phyloP scores from a whole-genome alignment of 352 stramenopile species.

The Pythium rhizo-oryzae region DNA sequence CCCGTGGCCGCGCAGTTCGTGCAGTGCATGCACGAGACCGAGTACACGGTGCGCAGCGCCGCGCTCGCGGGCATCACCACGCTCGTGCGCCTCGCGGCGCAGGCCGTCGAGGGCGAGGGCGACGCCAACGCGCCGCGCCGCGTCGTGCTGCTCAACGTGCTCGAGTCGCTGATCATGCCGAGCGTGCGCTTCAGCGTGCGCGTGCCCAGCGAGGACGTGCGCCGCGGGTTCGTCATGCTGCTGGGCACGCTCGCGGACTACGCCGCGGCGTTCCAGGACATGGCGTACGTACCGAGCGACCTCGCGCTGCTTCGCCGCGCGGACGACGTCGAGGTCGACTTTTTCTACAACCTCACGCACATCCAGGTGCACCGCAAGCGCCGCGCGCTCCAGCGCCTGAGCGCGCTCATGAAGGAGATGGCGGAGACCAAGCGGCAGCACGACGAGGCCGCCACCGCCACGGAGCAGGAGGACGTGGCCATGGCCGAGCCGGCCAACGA shows the following conservation, averaged over 20 bases:
- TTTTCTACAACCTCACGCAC: slow-evolving; percentile 99
- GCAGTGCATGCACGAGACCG: slow-evolving; percentile 80
- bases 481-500: slow-evolving; percentile 14
- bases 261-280: slow-evolving; percentile 36
- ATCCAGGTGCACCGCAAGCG: slow-evolving; percentile 97
- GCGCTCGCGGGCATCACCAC: slow-evolving; percentile 62
- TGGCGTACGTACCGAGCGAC: slow-evolving; percentile 71
- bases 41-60: slow-evolving; percentile 83
- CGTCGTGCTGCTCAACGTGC: slow-evolving; percentile 60
- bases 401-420: slow-evolving; percentile 86
- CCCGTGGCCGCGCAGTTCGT: slow-evolving; percentile 79
- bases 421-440: slow-evolving; percentile 42
- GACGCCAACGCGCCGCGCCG: slow-evolving; percentile 9
- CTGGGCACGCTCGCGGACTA: slow-evolving; percentile 70
- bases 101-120: slow-evolving; percentile 24
- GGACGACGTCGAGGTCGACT: slow-evolving; percentile 95
- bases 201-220: slow-evolving; percentile 69
- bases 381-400: slow-evolving; percentile 91
- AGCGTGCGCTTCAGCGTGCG: slow-evolving; percentile 84
- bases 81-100: slow-evolving; percentile 51
- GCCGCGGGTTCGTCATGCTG: slow-evolving; percentile 86
- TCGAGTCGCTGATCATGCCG: slow-evolving; percentile 90
- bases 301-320: slow-evolving; percentile 70
- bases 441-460: not conserved
- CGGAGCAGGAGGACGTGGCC: slow-evolving; percentile 3